Evolutionary conservation across 2,329 filamentous ascomycete species (phyloP).

Genomic region (Phyllosticta citrichinensis): DNA sequence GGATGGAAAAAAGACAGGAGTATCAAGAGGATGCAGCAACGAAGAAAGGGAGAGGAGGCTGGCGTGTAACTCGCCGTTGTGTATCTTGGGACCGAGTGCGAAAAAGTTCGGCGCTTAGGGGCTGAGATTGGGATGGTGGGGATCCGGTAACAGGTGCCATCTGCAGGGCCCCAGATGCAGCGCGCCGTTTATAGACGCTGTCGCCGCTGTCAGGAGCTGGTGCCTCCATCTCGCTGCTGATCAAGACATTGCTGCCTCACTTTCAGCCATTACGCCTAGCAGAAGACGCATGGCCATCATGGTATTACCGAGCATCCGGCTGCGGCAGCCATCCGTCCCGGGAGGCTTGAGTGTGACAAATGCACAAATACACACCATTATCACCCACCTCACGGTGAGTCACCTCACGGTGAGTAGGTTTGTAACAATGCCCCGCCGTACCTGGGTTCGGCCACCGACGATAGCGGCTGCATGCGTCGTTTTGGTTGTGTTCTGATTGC

Average conservation of each 20-base stretch:
- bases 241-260: not conserved
- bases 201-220: not conserved
- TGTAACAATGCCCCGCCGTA: not conserved
- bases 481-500: not conserved
- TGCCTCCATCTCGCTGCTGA: not conserved
- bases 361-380: not conserved
- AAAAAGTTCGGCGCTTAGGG: not conserved
- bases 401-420: not conserved
- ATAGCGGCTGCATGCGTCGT: too few species aligned
- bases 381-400: too few species aligned
- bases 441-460: not conserved
- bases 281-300: not conserved
- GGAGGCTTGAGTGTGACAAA: not conserved
- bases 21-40: not conserved
- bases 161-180: not conserved
- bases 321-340: not conserved
- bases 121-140: not conserved
- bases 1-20: not conserved
- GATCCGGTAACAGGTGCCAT: not conserved
- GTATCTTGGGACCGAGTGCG: not conserved
- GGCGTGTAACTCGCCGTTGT: not conserved
- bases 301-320: slow-evolving; percentile 6
- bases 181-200: not conserved
- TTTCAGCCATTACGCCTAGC: not conserved
- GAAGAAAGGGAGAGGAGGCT: not conserved